Base-by-base conservation (phyloP, 2,329 filamentous ascomycete species). In the Trichoderma polysporum region DNA sequence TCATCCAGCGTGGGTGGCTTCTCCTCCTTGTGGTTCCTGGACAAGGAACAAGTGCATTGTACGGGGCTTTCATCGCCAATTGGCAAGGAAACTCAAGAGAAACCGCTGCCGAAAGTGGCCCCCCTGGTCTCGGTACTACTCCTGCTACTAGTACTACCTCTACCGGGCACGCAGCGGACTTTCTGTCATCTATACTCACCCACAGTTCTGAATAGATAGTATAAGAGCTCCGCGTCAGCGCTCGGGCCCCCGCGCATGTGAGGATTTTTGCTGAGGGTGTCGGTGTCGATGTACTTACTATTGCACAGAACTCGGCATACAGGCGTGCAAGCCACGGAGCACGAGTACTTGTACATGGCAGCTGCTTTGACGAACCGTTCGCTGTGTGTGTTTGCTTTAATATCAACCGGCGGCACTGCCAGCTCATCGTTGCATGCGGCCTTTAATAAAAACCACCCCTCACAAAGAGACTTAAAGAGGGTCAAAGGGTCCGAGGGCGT, bases 381-480 rank as follows among this genome's bases (percentile, higher is more conserved):
- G 53, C 60, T 52, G 54, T 29, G 66, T 65, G 66, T 66, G 54
- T 62, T 66, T 53, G 39, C 63, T 73, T 45, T 73, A 66, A 71
- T 71, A 76, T 79, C 74, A 77, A 85, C 84, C 61, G 83, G 81
- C 74, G 79, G 85, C 84, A 87, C 79, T 91, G 89, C 88, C 89
- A 91, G 86, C 89, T 88, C 89, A 91, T 90, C 88, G 87, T 79
- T 90, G 88, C 89, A 89, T 91, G 84, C 84, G 82, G 79, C 78
- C 61, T 79, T 79, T 76, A 78, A 78, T 77, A 79, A 71, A 70
- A 47, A 59, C 64, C 57, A 22, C 65, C 35, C 57, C 37, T 61
- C 57, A 35, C 50, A 35, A 67, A 45, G 33, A 25, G 35, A 45
- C 33, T 45, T 33, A 59, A 62, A 61, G 56, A 66, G 57, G 67